phyloP scores from a whole-genome alignment of 2,329 filamentous ascomycete species.

The Alternaria sp. region DNA sequence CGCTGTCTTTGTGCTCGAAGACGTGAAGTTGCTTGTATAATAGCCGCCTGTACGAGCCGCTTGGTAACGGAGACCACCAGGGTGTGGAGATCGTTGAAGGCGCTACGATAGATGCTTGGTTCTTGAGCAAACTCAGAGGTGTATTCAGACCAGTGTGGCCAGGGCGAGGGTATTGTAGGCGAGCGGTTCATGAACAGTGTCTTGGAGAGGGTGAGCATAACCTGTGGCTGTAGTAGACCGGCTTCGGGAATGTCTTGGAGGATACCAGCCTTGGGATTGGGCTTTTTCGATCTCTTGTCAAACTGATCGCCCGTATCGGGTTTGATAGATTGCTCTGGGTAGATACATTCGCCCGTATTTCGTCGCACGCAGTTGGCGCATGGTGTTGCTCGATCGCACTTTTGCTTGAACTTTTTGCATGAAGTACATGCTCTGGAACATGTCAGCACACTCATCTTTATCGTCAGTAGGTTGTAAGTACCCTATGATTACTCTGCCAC shows the following conservation, averaged over 20 bases:
- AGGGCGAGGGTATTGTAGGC: constrained; percentile 35
- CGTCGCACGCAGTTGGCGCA: constrained; percentile 21
- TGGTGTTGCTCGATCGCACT: constrained; percentile 21
- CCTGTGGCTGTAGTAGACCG: constrained; percentile 37
- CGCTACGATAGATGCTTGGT: constrained; percentile 77
- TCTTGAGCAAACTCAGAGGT: constrained; percentile 42
- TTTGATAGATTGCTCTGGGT: constrained; percentile 12
- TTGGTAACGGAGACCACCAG: constrained; percentile 73
- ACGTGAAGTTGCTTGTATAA: constrained; percentile 76
- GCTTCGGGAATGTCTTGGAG: constrained; percentile 46
- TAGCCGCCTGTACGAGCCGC: constrained; percentile 72
- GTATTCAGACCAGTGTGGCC: constrained; percentile 46
- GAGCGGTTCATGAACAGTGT: constrained; percentile 51
- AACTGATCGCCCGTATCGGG: not conserved
- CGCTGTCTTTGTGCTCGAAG: constrained; percentile 61
- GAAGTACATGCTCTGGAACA: constrained; percentile 16
- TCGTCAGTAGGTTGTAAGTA: not conserved
- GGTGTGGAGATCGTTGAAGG: constrained; percentile 78
- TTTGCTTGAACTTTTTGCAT: constrained; percentile 21
- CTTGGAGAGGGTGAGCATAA: constrained; percentile 43
- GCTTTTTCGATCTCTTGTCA: not conserved
- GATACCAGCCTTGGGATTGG: constrained; percentile 15
- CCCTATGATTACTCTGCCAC: constrained; percentile 19
- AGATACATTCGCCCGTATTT: constrained; percentile 15
- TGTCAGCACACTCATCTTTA: not conserved